phyloP scores from a whole-genome alignment of 495 filamentous ascomycete genomes.

The Staphylotrichum longicolle region DNA sequence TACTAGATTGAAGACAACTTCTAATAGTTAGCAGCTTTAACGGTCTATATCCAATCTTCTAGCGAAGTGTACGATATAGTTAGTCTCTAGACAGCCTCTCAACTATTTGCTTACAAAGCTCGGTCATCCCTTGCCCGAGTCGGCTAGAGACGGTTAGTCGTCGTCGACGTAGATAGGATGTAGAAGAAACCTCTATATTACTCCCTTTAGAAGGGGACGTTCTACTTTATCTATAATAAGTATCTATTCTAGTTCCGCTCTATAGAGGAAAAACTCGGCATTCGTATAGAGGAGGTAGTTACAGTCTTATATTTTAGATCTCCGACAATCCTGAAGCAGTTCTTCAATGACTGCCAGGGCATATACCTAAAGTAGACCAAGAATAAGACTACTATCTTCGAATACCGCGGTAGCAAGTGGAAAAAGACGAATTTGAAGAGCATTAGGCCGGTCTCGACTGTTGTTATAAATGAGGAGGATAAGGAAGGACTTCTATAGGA shows the following conservation, averaged over 20 bases:
- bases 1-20: conserved; percentile 18
- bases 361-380: conserved; percentile 10
- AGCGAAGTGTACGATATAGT: conserved; percentile 35
- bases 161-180: neutral
- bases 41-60: conserved; percentile 33
- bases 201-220: conserved; percentile 33
- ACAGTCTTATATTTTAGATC: conserved; percentile 16
- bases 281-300: conserved; percentile 14
- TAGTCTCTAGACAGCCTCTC: conserved; percentile 27
- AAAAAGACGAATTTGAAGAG: conserved; percentile 14
- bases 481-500: conserved; percentile 13
- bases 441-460: conserved; percentile 18
- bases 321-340: conserved; percentile 5
- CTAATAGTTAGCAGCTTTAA: conserved; percentile 32
- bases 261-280: conserved; percentile 20
- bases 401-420: conserved; percentile 9
- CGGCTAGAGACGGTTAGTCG: conserved; percentile 21
- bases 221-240: conserved; percentile 33
- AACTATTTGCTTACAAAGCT: conserved; percentile 29
- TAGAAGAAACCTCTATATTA: conserved; percentile 36
- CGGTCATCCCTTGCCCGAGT: conserved; percentile 28
- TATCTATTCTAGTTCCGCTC: conserved; percentile 31
- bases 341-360: conserved; percentile 7
- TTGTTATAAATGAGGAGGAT: conserved; percentile 16
- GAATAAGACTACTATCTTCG: conserved; percentile 15